Percentiles rank a stretch among this genome's conserved stretches.
phyloP scores from a whole-genome alignment of 441 rosid genomes.

The Capsella rubella region DNA sequence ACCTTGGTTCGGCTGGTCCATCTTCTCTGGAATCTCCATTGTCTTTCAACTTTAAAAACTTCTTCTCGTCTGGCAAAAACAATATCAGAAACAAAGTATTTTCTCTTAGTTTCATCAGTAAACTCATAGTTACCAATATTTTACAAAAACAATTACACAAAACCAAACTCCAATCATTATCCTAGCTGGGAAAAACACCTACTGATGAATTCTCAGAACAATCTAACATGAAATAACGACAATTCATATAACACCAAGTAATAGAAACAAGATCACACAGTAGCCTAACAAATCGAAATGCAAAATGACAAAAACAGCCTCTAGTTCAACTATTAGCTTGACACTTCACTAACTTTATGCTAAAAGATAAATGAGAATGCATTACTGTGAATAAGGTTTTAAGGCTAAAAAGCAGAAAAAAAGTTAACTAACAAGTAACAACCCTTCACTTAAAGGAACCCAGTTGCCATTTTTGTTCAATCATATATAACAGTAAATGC shows the following conservation, averaged over 20 bases:
- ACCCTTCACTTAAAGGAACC: background rate
- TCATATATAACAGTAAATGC: background rate
- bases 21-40: conserved; percentile 33
- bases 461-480: conserved; percentile 12
- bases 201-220: conserved; percentile 3
- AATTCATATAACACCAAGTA: background rate
- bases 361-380: conserved; percentile 6
- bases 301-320: background rate
- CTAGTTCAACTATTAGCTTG: background rate
- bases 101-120: background rate
- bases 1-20: conserved; percentile 58
- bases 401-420: background rate
- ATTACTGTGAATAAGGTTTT: background rate
- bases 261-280: background rate
- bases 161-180: conserved; percentile 9
- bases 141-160: background rate
- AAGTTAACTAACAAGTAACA: background rate
- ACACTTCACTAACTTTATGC: background rate
- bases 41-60: conserved; percentile 2
- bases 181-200: background rate
- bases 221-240: background rate
- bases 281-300: background rate
- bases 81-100: background rate
- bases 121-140: background rate
- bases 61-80: conserved; percentile 17